Conservation (phyloP, 2,329 filamentous ascomycete genomes). For the Camptophora hylomeconis region DNA sequence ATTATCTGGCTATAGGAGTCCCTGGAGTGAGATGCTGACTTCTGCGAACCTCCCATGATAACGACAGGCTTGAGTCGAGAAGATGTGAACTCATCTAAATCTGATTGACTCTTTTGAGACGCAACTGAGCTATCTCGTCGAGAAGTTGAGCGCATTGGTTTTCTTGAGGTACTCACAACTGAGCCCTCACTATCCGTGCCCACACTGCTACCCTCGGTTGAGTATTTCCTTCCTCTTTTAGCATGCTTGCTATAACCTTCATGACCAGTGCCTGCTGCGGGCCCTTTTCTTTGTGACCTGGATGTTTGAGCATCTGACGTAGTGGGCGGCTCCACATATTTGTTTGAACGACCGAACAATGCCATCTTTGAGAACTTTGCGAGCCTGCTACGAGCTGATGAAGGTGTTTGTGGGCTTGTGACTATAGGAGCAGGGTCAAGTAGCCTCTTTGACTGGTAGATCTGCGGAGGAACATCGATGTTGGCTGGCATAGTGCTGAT, state of each 20-base stretch:
- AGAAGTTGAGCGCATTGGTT: conserved; percentile 23
- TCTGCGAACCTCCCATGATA: conserved; percentile 29
- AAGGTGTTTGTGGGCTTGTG: conserved; percentile 10
- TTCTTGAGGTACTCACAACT: conserved; percentile 25
- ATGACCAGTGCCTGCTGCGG: conserved; percentile 83
- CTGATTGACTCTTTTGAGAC: conserved; percentile 23
- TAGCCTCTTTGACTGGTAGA: conserved; percentile 1
- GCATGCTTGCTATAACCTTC: conserved; percentile 47
- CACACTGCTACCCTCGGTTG: conserved; percentile 22
- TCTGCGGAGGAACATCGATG: too few relatives aligned
- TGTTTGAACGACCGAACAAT: conserved; percentile 52
- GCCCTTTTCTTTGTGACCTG: conserved; percentile 62
- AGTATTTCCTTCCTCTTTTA: conserved; percentile 31
- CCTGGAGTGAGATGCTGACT: too few relatives aligned
- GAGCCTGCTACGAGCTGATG: conserved; percentile 23
- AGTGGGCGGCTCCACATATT: conserved; percentile 52
- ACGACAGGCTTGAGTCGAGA: conserved; percentile 36
- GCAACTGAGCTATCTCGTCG: conserved; percentile 30
- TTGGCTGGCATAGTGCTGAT: too few relatives aligned
- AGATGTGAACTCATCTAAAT: conserved; percentile 35
- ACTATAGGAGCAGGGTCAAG: conserved; percentile 37
- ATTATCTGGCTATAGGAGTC: too few relatives aligned
- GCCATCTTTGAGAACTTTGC: conserved; percentile 54
- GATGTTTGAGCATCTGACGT: conserved; percentile 46
- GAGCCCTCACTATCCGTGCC: conserved; percentile 26